Evolutionary conservation across 257 asterid species (phyloP).

Genomic region (Gardenia jasminoides): DNA sequence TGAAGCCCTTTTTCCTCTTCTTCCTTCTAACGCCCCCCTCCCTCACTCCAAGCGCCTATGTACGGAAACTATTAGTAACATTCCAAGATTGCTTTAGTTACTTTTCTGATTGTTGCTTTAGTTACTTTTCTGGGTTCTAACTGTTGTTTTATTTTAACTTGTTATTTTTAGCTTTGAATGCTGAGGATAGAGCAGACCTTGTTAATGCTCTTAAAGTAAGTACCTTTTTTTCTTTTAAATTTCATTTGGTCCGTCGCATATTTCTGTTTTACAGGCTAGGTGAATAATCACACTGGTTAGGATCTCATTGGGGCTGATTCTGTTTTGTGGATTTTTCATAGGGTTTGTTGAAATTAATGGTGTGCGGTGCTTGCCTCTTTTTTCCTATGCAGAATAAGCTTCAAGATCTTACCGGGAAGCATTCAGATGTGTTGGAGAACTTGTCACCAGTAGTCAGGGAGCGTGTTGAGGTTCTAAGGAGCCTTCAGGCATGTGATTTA

Average conservation of each 20-base stretch:
- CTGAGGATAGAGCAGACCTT: constrained; percentile 65
- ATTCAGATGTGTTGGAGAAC: constrained; percentile 27
- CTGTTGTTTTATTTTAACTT: neutral
- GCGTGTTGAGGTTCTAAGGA: constrained; percentile 38
- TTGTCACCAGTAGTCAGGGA: constrained; percentile 23
- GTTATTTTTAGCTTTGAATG: constrained; percentile 45
- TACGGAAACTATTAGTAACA: neutral
- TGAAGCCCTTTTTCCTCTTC: neutral
- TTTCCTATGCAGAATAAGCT: constrained; percentile 22
- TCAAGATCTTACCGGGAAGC: constrained; percentile 32
- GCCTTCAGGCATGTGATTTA: constrained; percentile 23
- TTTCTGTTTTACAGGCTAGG: neutral
- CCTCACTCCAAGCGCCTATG: neutral
- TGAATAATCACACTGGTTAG: neutral
- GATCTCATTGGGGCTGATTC: neutral
- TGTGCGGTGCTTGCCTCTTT: neutral
- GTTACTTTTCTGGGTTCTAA: neutral
- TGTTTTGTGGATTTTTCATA: neutral
- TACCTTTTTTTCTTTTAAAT: neutral
- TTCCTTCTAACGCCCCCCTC: neutral
- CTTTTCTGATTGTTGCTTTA: neutral
- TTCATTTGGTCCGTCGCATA: neutral
- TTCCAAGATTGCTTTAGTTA: neutral
- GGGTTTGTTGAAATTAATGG: neutral
- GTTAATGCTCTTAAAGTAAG: constrained; percentile 74